These are phyloP conservation scores for Beauveria scarabaeidicola DNA, from an alignment of 2,329 filamentous ascomycete genomes.

Conservation along the genomic window DNA sequence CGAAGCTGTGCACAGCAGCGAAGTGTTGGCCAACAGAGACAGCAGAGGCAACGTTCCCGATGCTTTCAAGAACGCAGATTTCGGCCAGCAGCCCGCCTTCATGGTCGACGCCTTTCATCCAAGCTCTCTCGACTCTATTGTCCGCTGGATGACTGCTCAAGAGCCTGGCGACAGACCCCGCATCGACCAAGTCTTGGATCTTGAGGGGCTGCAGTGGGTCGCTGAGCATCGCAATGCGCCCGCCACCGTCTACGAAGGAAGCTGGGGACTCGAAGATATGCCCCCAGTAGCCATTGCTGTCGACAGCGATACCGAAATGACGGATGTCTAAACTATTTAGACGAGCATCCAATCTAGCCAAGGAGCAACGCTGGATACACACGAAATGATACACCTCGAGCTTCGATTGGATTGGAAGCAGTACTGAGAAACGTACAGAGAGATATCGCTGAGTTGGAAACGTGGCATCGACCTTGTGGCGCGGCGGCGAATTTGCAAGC, in stretches of 20 bases:
- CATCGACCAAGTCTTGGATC: slow-evolving; percentile 62
- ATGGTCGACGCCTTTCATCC: slow-evolving; percentile 71
- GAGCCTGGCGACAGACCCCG: slow-evolving; percentile 65
- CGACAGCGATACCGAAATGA: slow-evolving; percentile 51
- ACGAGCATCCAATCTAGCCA: slow-evolving; percentile 9
- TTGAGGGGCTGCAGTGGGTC: slow-evolving; percentile 74
- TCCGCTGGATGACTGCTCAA: slow-evolving; percentile 80
- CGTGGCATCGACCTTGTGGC: neutral
- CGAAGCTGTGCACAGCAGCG: slow-evolving; percentile 29
- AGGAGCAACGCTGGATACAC: slow-evolving; percentile 7
- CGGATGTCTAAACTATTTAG: slow-evolving; percentile 36
- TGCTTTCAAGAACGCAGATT: slow-evolving; percentile 39
- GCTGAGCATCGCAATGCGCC: slow-evolving; percentile 67
- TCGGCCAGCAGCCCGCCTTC: slow-evolving; percentile 65
- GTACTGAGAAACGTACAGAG: slow-evolving; percentile 6
- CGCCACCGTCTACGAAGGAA: slow-evolving; percentile 93
- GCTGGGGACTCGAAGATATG: slow-evolving; percentile 73
- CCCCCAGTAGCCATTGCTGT: slow-evolving; percentile 28
- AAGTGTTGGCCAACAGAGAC: slow-evolving; percentile 24
- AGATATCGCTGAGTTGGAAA: neutral
- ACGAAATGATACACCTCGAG: neutral
- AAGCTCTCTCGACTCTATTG: slow-evolving; percentile 73
- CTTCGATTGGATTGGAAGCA: slow-evolving; percentile 7
- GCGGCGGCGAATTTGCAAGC: neutral
- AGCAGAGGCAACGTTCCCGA: slow-evolving; percentile 33